Conservation (phyloP, 2,329 filamentous ascomycete species). For the Trichoderma arundinaceum region DNA sequence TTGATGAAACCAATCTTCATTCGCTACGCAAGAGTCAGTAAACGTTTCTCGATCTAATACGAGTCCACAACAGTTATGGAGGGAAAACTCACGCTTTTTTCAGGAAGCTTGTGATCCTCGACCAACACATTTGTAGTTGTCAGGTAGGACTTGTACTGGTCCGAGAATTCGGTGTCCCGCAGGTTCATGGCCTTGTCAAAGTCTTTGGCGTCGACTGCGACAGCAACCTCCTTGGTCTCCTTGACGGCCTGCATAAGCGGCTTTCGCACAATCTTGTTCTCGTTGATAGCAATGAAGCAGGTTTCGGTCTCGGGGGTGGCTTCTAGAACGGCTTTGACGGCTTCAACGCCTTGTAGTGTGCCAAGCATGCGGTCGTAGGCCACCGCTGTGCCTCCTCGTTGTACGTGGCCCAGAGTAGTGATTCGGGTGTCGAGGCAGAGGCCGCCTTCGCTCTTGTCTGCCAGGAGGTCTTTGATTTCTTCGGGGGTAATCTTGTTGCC, state of each 20-base stretch:
- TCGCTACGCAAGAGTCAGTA: constrained; percentile 56
- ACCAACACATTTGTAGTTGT: constrained; percentile 86
- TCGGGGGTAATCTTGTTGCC: constrained; percentile 82
- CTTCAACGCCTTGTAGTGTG: constrained; percentile 92
- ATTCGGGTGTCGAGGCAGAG: constrained; percentile 89
- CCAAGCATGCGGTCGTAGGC: constrained; percentile 94
- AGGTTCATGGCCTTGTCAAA: constrained; percentile 87
- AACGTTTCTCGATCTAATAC: background rate
- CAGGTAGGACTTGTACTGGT: constrained; percentile 88
- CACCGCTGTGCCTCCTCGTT: constrained; percentile 89
- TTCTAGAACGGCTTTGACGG: constrained; percentile 88
- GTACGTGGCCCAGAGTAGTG: constrained; percentile 95
- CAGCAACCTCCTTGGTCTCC: constrained; percentile 82
- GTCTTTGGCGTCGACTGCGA: constrained; percentile 81
- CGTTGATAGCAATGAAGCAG: constrained; percentile 93
- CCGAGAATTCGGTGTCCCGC: constrained; percentile 90
- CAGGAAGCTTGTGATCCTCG: constrained; percentile 68
- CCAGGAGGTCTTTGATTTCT: constrained; percentile 88
- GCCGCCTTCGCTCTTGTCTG: constrained; percentile 66
- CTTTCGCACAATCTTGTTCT: constrained; percentile 96
- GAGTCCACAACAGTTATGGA: no score
- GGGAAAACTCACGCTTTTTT: constrained; percentile 65
- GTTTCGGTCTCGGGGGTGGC: constrained; percentile 88
- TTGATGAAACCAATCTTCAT: constrained; percentile 97
- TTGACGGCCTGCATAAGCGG: constrained; percentile 87